Base-by-base conservation (phyloP, 139 green algal genomes). In the Nannochloris sp. region DNA sequence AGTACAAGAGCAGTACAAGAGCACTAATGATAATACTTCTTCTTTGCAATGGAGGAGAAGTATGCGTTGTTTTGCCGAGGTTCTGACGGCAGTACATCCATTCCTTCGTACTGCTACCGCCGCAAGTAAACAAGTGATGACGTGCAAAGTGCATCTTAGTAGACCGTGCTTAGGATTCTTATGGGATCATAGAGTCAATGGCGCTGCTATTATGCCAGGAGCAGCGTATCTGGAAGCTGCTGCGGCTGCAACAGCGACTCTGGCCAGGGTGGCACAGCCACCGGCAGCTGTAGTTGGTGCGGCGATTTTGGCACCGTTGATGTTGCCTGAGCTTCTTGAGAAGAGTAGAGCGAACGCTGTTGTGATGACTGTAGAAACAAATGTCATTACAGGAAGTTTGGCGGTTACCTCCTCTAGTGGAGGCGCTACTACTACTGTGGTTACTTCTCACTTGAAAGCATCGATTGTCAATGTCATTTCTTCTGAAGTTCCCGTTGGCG, bases 181-280 rank as follows among this genome's bases (percentile, higher is more conserved):
- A n/a, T 67, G 71, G 45, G 78, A 96, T 25, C 89, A 96, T 58
- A 48, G 76, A 24, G 33, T 65, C 13, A 53, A 8, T 67, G 76
- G 6, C 60, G 67, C 4, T 25, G 56, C 72, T 5, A 69, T 92
- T 6, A 56, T 92, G 64, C 85, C 85, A 3, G 85, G 67, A n/a
- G 72, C 83, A 6, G 83, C 83, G 38, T 87, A 89, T 70, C 57
- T 87, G 34, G 85, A 91, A 64, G 48, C 81, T 69, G 74, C 85
- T 35, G 70, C 70, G 53, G 68, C 65, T 63, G 56, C 39, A 15
- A 54, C 60, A 53, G 65, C 32, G 35, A 23, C 42, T 30, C 30
- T 73, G 53, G 14, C 46, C 24, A 61, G 29, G 2, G 7, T 82
- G 23, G 24, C 53, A 23, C 32, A 54, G 25, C 25, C 61, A 33